Percentiles rank a stretch among this genome's conserved stretches.
phyloP scores from a whole-genome alignment of 441 rosid species.

The Breynia disticha region DNA sequence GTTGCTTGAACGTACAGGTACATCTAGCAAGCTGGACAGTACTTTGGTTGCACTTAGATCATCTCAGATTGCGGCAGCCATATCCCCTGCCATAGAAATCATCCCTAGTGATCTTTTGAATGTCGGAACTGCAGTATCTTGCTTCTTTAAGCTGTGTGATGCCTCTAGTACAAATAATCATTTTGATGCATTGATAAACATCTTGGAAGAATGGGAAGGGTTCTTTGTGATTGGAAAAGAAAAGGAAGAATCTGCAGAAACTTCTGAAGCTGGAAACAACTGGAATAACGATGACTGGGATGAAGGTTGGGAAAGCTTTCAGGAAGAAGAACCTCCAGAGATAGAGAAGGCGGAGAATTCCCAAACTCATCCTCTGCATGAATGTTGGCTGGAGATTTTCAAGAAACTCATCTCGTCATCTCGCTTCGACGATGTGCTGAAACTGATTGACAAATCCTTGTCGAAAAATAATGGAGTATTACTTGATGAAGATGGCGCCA shows the following conservation, averaged over 20 bases:
- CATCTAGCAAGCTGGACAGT: constrained; percentile 61
- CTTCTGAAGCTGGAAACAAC: constrained; percentile 35
- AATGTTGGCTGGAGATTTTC: constrained; percentile 71
- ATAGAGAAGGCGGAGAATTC: constrained; percentile 32
- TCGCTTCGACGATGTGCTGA: constrained; percentile 35
- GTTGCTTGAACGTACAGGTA: constrained; percentile 36
- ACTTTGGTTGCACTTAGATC: constrained; percentile 90
- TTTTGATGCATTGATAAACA: constrained; percentile 51
- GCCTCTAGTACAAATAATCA: constrained; percentile 41
- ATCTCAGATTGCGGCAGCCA: constrained; percentile 59
- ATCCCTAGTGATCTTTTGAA: constrained; percentile 57
- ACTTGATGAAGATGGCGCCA: constrained; percentile 52
- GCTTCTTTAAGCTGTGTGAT: constrained; percentile 63
- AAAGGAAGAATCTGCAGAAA: constrained; percentile 35
- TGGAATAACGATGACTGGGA: constrained; percentile 89
- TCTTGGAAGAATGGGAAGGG: constrained; percentile 93
- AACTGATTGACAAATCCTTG: constrained; percentile 50
- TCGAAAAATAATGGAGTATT: constrained; percentile 41
- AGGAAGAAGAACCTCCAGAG: constrained; percentile 53
- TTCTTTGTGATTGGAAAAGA: constrained; percentile 40
- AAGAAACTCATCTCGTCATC: constrained; percentile 29
- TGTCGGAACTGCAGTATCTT: constrained; percentile 50
- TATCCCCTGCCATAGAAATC: constrained; percentile 61
- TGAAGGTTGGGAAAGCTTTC: constrained; percentile 99
- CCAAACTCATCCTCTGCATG: constrained; percentile 60